A percentile compares a stretch with the other conserved stretches of the same genome.
Conservation (phyloP, 202 grass and related monocot species). For the Carex arenaria region DNA sequence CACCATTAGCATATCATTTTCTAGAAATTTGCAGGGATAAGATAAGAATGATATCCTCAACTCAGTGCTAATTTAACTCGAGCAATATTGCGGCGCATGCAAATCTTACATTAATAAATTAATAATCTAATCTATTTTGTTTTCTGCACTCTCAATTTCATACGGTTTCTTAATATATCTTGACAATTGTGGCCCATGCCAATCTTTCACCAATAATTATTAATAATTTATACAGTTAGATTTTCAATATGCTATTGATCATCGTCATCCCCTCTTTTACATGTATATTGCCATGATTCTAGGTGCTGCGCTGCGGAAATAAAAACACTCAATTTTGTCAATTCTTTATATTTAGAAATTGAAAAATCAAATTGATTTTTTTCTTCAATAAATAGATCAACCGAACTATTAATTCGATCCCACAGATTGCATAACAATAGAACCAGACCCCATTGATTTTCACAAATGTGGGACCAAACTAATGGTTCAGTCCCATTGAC, state of each 20-base stretch:
- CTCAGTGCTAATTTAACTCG: background rate
- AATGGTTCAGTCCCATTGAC: too few species aligned
- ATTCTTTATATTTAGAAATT: too few species aligned
- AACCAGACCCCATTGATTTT: too few species aligned
- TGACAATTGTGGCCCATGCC: background rate
- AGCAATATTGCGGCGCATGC: background rate
- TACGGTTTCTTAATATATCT: background rate
- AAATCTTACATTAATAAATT: background rate
- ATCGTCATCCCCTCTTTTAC: background rate
- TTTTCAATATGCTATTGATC: background rate
- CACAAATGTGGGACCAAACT: too few species aligned
- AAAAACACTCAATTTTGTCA: background rate
- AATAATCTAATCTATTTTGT: background rate
- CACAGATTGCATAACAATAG: too few species aligned
- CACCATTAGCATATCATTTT: background rate
- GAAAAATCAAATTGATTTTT: too few species aligned
- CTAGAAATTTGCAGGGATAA: background rate
- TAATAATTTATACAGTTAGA: background rate
- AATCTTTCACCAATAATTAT: background rate
- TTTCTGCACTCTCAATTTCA: background rate
- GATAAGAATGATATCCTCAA: constrained; percentile 8
- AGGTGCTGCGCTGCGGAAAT: background rate
- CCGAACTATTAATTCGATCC: too few species aligned
- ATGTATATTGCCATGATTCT: background rate
- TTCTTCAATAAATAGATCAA: too few species aligned